Conservation (phyloP, 1,284 basidiomycete genomes). For the Earliella scabrosa region DNA sequence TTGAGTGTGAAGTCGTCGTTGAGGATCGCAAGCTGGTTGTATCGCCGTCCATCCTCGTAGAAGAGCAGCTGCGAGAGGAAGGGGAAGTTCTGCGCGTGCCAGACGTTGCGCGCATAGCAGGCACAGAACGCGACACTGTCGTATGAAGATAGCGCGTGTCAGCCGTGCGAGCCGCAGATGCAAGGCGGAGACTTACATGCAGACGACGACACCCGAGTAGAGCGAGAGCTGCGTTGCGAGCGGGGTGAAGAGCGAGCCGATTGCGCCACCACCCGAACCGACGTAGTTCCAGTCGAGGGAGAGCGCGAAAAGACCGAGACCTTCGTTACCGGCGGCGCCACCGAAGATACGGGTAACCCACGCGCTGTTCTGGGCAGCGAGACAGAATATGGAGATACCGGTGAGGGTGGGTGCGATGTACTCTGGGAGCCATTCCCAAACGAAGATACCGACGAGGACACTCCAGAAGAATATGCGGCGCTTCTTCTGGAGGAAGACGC, state of each 20-base stretch:
- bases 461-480: conserved; percentile 63
- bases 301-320: conserved; percentile 51
- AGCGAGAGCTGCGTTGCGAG: conserved; percentile 39
- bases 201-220: conserved; percentile 36
- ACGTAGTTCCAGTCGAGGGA: conserved; percentile 66
- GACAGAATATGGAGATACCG: conserved; percentile 62
- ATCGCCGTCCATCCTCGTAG: conserved; percentile 42
- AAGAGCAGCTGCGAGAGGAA: conserved; percentile 49
- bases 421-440: conserved; percentile 44
- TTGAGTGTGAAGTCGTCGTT: conserved; percentile 37
- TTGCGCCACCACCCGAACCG: conserved; percentile 37
- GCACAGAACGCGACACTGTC: conserved; percentile 18
- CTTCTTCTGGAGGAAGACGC: conserved; percentile 49
- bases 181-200: conserved; percentile 19
- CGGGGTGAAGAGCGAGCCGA: conserved; percentile 44
- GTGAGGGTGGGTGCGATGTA: conserved; percentile 45
- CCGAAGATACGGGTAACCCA: conserved; percentile 66
- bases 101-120: conserved; percentile 36
- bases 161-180: too few species aligned
- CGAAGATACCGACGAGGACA: conserved; percentile 51
- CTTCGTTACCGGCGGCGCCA: conserved; percentile 49
- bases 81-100: conserved; percentile 43
- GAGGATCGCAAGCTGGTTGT: conserved; percentile 44
- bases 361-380: conserved; percentile 53
- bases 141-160: too few species aligned